phyloP scores from a whole-genome alignment of 2,329 filamentous ascomycete genomes.

The Hymenoscyphus albidus region DNA sequence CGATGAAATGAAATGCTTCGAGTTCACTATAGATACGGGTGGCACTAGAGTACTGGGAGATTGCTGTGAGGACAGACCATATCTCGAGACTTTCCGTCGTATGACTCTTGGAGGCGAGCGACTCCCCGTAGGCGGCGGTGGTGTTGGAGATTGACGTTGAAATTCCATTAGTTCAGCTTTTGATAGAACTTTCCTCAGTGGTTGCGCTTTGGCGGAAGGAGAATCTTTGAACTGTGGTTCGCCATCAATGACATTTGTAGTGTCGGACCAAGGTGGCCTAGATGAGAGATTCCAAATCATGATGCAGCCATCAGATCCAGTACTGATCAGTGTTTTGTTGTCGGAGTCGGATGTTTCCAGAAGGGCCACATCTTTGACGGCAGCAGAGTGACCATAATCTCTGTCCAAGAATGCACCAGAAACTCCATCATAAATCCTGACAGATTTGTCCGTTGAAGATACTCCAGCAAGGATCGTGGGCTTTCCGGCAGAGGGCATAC shows the following conservation, averaged over 20 bases:
- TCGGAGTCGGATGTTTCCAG: conserved; percentile 54
- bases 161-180: conserved; percentile 84
- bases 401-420: conserved; percentile 75
- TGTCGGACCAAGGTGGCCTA: conserved; percentile 24
- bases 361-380: conserved; percentile 80
- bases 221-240: conserved; percentile 42
- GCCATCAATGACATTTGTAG: conserved; percentile 9
- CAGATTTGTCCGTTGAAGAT: conserved; percentile 93
- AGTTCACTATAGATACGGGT: conserved; percentile 23
- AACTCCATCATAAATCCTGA: conserved; percentile 80
- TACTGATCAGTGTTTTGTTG: conserved; percentile 62
- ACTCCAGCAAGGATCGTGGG: conserved; percentile 74
- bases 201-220: conserved; percentile 58
- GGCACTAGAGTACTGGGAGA: conserved; percentile 43
- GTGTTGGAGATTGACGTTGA: conserved; percentile 47
- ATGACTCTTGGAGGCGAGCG: conserved; percentile 54
- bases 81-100: conserved; percentile 51
- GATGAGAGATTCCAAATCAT: conserved; percentile 61
- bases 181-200: conserved; percentile 80
- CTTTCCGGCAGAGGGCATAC: conserved; percentile 49
- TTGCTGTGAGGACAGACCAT: conserved; percentile 44
- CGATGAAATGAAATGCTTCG: conserved; percentile 29
- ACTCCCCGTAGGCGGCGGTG: conserved; percentile 38
- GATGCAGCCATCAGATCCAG: conserved; percentile 75
- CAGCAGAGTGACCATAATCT: conserved; percentile 94